Base-by-base conservation (phyloP, 2,329 filamentous ascomycete species). In the Mycosphaerella sp. region DNA sequence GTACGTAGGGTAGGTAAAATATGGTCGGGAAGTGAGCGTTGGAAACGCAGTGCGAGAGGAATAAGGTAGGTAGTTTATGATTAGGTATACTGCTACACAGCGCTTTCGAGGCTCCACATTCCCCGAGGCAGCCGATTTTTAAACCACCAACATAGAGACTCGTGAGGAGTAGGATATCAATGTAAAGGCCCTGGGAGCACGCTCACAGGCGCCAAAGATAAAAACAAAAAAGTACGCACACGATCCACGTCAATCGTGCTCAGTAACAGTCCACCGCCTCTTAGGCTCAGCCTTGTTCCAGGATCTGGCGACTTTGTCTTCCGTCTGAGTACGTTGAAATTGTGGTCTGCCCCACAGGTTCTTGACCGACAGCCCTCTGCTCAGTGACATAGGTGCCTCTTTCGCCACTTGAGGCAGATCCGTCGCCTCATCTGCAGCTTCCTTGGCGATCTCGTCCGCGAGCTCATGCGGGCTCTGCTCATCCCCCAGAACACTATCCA, bases 301-400 rank as follows among this genome's bases (percentile, higher is more conserved):
- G 11, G 48, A 23, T 36, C 56, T 36, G 23, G 34, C 36, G 21
- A 62, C 54, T 47, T 55, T 58, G 40, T 57, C 58, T 17, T 57
- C 59, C n/a, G 54, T 48, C 12, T 55, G 54, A 17, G 49, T 46
- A 14, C 45, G 44, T 31, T 51, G 40, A 29, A 51, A 51, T 26
- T 43, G 54, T 11, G 69, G 67, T n/a, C 67, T 68, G 0, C 74
- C 74, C 74, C 74, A 77, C 5, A 77, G 70, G 1, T 73, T 73
- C 42, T 71, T 64, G 58, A 63, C 64, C 62, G 63, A 68, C 7
- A 68, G 48, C n/a, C 61, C 62, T 38, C 62, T 44, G 26, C 56
- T 59, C 4, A 65, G 51, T n/a, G 54, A 55, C 5, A 54, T 47
- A 4, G 64, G 64, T 1, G 62, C 54, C 36, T 59, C 55, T 2